These are phyloP conservation scores for Saccharomyces paradoxus DNA, from an alignment of 805 yeast species.

Conservation along the genomic window DNA sequence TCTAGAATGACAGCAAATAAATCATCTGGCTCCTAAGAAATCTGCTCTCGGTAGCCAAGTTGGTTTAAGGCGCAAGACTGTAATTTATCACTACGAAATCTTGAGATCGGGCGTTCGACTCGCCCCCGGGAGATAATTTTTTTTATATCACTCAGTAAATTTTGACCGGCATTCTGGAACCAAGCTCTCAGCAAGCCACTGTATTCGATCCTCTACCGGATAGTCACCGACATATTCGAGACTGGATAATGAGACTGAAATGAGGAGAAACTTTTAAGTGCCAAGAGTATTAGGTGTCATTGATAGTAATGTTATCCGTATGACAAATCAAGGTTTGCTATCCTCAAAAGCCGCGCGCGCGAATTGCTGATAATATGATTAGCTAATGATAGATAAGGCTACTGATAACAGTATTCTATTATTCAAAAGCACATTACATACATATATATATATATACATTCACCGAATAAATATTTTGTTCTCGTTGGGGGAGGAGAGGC, in stretches of 20 bases:
- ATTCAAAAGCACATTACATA: neutral
- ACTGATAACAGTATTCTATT: neutral
- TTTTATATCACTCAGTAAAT: constrained; percentile 4
- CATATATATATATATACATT: no score
- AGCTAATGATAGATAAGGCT: neutral
- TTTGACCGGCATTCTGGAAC: neutral
- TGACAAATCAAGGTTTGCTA: neutral
- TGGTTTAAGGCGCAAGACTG: constrained; percentile 42
- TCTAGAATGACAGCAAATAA: no score
- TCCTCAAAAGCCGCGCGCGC: neutral
- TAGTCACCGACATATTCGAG: no score
- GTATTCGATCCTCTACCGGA: neutral
- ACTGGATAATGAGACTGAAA: neutral
- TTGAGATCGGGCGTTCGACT: constrained; percentile 45
- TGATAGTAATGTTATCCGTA: neutral
- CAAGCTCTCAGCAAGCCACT: neutral
- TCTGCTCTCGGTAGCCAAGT: constrained; percentile 37
- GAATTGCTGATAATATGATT: neutral
- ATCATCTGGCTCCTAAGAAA: no score
- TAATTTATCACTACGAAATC: constrained; percentile 32
- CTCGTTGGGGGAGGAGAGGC: neutral
- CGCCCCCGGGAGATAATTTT: constrained; percentile 43
- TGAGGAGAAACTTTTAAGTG: neutral
- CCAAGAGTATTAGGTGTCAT: neutral
- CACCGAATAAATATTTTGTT: neutral